Percentiles rank a stretch among this genome's conserved stretches.
phyloP scores from a whole-genome alignment of 495 filamentous ascomycete genomes.

The Astrocystis sublimbata region DNA sequence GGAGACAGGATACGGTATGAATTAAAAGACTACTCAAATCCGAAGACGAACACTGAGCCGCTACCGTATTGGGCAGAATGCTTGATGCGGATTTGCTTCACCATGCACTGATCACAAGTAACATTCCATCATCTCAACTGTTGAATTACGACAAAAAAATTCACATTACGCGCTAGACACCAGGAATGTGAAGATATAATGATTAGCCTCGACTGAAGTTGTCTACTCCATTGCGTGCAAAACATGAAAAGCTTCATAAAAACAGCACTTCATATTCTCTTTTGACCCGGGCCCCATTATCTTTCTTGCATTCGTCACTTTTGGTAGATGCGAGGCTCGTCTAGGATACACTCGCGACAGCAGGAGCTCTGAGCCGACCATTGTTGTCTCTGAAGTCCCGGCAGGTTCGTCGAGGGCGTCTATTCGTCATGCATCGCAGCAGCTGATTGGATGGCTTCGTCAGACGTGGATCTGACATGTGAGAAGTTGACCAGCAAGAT shows the following conservation, averaged over 20 bases:
- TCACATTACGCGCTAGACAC: slow-evolving; percentile 30
- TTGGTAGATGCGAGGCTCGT: slow-evolving; percentile 52
- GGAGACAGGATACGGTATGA: slow-evolving; percentile 3
- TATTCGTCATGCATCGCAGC: slow-evolving; percentile 9
- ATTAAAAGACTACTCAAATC: background rate
- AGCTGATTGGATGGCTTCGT: slow-evolving; percentile 19
- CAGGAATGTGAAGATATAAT: slow-evolving; percentile 45
- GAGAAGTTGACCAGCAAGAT: slow-evolving; percentile 5
- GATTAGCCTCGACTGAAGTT: slow-evolving; percentile 51
- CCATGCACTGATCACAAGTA: background rate
- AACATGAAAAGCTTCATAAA: slow-evolving; percentile 40
- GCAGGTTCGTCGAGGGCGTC: slow-evolving; percentile 17
- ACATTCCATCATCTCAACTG: background rate
- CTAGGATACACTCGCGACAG: slow-evolving; percentile 46
- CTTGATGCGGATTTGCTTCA: too few species aligned
- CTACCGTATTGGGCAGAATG: background rate
- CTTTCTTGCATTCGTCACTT: slow-evolving; percentile 48
- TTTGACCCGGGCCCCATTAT: slow-evolving; percentile 44
- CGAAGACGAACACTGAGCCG: background rate
- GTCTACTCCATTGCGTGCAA: slow-evolving; percentile 43
- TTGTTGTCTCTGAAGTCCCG: slow-evolving; percentile 33
- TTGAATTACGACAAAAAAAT: slow-evolving; percentile 17
- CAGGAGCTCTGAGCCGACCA: slow-evolving; percentile 38
- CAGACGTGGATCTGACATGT: slow-evolving; percentile 1
- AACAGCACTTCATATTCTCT: slow-evolving; percentile 44